These are phyloP conservation scores for Sanghuangporus baumii DNA, from an alignment of 1,284 basidiomycete genomes.

Conservation along the genomic window DNA sequence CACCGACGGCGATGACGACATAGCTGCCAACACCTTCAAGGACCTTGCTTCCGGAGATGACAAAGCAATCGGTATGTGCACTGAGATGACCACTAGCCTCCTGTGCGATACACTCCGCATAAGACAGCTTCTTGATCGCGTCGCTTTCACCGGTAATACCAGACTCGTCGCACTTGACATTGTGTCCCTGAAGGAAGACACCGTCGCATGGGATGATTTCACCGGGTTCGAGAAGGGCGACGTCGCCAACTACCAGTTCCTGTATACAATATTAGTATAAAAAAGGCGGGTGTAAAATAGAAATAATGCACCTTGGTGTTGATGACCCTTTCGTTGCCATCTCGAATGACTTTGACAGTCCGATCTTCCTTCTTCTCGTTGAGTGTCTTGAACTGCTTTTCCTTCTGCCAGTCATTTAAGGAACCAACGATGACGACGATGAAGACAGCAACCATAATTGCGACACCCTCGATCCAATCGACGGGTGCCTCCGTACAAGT, in stretches of 20 bases:
- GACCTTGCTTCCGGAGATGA: conserved; percentile 93
- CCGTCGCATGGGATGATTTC: conserved; percentile 96
- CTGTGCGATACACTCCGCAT: conserved; percentile 65
- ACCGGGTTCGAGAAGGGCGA: conserved; percentile 89
- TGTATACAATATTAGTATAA: conserved; percentile 25
- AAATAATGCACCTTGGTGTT: conserved; percentile 61
- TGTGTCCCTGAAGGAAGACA: conserved; percentile 88
- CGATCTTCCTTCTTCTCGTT: conserved; percentile 97
- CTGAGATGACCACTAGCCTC: conserved; percentile 30
- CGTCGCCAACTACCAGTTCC: conserved; percentile 92
- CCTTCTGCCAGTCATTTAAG: conserved; percentile 95
- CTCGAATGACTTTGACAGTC: conserved; percentile 86
- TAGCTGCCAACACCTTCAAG: conserved; percentile 93
- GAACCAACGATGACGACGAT: conserved; percentile 88
- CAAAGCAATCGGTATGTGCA: conserved; percentile 85
- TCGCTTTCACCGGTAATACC: conserved; percentile 96
- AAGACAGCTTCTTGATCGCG: conserved; percentile 85
- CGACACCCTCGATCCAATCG: conserved; percentile 98
- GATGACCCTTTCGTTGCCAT: conserved; percentile 74
- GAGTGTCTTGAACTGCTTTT: conserved; percentile 87
- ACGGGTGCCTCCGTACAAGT: conserved; percentile 53
- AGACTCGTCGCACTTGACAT: conserved; percentile 94
- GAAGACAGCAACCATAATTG: conserved; percentile 85
- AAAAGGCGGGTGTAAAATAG: background rate
- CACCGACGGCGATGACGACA: conserved; percentile 88